Base-by-base conservation (phyloP, 352 stramenopile species). In the Elongisporangium prolatum region DNA sequence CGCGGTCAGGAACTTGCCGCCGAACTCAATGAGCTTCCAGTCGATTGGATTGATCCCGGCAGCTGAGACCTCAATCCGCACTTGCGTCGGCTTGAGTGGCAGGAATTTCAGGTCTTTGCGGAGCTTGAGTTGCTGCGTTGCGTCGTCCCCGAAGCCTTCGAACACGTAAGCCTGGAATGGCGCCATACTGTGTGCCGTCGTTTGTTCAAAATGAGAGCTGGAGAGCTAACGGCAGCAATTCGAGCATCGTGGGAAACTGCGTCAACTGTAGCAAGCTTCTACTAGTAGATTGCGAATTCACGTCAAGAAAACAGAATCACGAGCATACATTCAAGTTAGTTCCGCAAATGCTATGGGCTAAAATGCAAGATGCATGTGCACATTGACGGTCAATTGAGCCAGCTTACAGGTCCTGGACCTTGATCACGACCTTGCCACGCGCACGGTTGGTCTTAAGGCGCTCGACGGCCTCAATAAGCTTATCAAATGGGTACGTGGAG, bases 371-470 rank as follows among this genome's bases (percentile, higher is more conserved):
- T n/a, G n/a, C n/a, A n/a, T n/a, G n/a, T n/a, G n/a, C n/a, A n/a
- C n/a, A n/a, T n/a, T n/a, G n/a, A n/a, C n/a, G n/a, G n/a, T n/a
- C n/a, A n/a, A n/a, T n/a, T n/a, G n/a, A n/a, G n/a, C n/a, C n/a
- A n/a, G 28, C 8, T 38, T 17, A 44, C 34, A 44, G 9, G 10
- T 76, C 66, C 14, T 61, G 59, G 38, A 79, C 64, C 16, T 71
- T 61, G 47, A 79, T 62, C 5, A 78, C 61, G 38, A 81, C 76
- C 65, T 81, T 81, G 47, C 72, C 72, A 52, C 64, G 65, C 2
- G 69, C 67, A 18, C 72, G 67, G 50, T 61, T 56, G 44, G 50
- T 54, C 55, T 74, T 75, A 14, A 75, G 60, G 34, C 64, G 48
- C n/a, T 61, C 54, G 53, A 78, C 68, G 54, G 54, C 72, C 14